Percentiles rank a stretch among this genome's conserved stretches.
phyloP scores from a whole-genome alignment of 2,329 filamentous ascomycete genomes.

The Pseudocercospora cruenta region DNA sequence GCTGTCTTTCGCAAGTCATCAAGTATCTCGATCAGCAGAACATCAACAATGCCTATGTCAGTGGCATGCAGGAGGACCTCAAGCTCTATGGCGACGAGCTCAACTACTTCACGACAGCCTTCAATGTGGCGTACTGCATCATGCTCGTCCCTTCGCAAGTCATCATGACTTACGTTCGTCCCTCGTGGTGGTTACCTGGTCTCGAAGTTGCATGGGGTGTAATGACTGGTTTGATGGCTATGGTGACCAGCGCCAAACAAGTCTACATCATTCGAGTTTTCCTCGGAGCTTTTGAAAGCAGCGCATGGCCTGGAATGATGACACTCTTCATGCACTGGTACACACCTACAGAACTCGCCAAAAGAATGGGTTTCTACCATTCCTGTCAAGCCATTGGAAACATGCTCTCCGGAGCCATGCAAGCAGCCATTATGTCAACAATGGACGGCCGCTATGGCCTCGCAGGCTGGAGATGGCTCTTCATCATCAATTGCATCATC shows the following conservation, averaged over 20 bases:
- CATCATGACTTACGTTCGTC: constrained; percentile 44
- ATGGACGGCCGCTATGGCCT: constrained; percentile 37
- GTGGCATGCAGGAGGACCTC: constrained; percentile 36
- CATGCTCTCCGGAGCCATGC: constrained; percentile 33
- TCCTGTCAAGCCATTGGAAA: constrained; percentile 32
- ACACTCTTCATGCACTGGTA: constrained; percentile 44
- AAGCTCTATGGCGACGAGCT: constrained; percentile 33
- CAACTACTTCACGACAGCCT: constrained; percentile 45
- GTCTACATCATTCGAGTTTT: constrained; percentile 36
- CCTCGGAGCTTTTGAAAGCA: constrained; percentile 37
- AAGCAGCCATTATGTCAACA: constrained; percentile 38
- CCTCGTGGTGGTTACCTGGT: constrained; percentile 39
- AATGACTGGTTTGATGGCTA: constrained; percentile 37
- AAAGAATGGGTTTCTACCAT: constrained; percentile 33
- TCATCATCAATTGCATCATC: constrained; percentile 45
- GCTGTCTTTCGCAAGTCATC: constrained; percentile 46
- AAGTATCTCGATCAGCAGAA: constrained; percentile 38
- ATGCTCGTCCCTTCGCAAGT: constrained; percentile 47
- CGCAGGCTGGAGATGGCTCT: constrained; percentile 44
- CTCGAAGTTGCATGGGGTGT: constrained; percentile 35
- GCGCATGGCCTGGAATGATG: constrained; percentile 52
- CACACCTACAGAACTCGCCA: constrained; percentile 31
- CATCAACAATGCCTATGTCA: constrained; percentile 31
- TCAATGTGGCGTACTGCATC: constrained; percentile 46
- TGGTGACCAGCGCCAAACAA: constrained; percentile 34